Evolutionary conservation across 495 filamentous ascomycete genomes (phyloP), one percentile per base, ranked within the genome.

Genomic region (Cercophora sp.): DNA sequence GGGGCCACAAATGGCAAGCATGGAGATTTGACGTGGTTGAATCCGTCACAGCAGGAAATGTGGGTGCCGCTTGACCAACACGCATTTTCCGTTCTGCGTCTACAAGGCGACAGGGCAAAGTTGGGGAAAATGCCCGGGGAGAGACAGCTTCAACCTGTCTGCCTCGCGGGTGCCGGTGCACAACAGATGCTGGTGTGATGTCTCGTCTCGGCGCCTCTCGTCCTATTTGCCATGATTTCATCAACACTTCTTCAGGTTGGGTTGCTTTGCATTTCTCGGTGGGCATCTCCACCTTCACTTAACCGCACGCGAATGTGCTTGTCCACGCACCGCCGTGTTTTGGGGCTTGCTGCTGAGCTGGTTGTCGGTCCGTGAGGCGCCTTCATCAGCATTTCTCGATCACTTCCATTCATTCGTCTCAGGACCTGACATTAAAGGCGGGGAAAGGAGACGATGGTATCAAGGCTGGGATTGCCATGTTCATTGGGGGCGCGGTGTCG

Each of bases 261-360:
- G 47, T 50, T 50, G 47, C 47, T 50, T 34, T 50, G 47, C 47
- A 50, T 37, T 34, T 1, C 10, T 22, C 26, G 31, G 5, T 11
- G 18, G 15, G 9, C 11, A 25, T 50, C 31, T 50, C 31, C 31
- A 27, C 44, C 44, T 23, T 43, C 20, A 43, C 40, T 43, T 25
- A 43, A 11, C 20, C 40, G 35, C 35, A 18, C 5, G 40, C 22
- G 19, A 25, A 18, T 32, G 8, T 32, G 29, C 29, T 32, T n/a
- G n/a, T n/a, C n/a, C n/a, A n/a, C n/a, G n/a, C n/a, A n/a, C n/a
- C n/a, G n/a, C n/a, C n/a, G n/a, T n/a, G n/a, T n/a, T n/a, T n/a
- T n/a, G n/a, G n/a, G n/a, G n/a, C n/a, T 32, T 32, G 29, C 29
- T 32, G 37, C 16, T 41, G 37, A 41, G 15, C 19, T 41, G 37